phyloP scores from a whole-genome alignment of 106 monocot genomes.

The Amphibolis antarctica region DNA sequence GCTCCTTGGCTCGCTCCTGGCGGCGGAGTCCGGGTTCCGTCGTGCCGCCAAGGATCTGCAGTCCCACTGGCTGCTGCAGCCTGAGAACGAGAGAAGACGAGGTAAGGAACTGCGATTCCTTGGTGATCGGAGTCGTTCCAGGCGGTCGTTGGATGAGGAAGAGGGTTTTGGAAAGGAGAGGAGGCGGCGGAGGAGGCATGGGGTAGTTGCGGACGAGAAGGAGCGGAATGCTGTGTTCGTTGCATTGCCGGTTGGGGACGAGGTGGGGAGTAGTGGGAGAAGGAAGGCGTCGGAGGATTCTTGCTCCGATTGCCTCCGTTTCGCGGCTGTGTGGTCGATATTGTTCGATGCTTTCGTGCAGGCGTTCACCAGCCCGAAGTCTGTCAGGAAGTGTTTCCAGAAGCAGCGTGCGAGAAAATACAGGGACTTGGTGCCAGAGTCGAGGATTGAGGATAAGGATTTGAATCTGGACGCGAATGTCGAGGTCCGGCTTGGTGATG shows the following conservation, averaged over 20 bases:
- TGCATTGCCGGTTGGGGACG: background rate
- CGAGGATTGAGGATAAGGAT: background rate
- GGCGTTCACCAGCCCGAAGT: conserved; percentile 12
- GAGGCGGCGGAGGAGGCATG: background rate
- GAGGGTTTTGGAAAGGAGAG: conserved; percentile 5
- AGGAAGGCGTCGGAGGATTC: background rate
- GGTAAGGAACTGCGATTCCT: background rate
- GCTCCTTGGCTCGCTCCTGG: conserved; percentile 13
- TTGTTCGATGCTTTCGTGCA: conserved; percentile 9
- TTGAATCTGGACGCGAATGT: background rate
- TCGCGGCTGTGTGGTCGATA: conserved; percentile 13
- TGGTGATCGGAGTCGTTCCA: background rate
- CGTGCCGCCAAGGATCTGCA: conserved; percentile 21
- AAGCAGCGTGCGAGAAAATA: conserved; percentile 8
- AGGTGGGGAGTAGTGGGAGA: background rate
- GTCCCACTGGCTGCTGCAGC: conserved; percentile 10
- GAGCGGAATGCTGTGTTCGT: background rate
- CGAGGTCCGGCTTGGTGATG: background rate
- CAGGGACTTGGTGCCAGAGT: background rate
- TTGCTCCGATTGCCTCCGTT: conserved; percentile 18
- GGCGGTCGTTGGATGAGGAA: background rate
- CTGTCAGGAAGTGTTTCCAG: conserved; percentile 15
- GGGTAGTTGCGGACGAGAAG: background rate
- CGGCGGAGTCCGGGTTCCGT: conserved; percentile 18
- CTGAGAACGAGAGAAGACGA: background rate